Conservation (phyloP, 768 basidiomycete species). For the Megacollybia marginata region DNA sequence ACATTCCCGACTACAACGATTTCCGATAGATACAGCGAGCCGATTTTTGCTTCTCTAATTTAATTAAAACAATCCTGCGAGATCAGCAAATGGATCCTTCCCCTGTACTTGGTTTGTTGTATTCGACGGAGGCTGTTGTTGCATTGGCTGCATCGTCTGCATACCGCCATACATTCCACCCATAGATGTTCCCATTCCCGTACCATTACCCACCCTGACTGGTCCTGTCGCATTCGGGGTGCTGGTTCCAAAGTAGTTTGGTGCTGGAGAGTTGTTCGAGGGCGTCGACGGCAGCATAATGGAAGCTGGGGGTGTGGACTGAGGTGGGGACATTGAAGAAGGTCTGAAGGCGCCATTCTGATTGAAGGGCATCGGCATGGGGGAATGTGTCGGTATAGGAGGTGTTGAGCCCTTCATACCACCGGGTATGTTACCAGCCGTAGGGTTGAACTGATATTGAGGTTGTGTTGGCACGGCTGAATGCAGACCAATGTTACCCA, state of each 20-base stretch:
- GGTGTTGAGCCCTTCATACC: slow-evolving; percentile 2
- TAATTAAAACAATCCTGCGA: slow-evolving; percentile 62
- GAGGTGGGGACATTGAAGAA: slow-evolving; percentile 15
- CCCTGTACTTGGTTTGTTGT: slow-evolving; percentile 27
- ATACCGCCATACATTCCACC: not conserved
- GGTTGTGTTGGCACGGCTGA: not conserved
- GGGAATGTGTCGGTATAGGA: slow-evolving; percentile 12
- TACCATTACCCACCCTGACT: slow-evolving; percentile 1
- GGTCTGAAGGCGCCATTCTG: not conserved
- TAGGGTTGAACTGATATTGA: not conserved
- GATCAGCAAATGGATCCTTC: slow-evolving; percentile 83
- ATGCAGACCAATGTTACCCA: too few relatives aligned
- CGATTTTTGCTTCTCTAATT: too few relatives aligned
- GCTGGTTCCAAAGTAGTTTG: slow-evolving; percentile 22
- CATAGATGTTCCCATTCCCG: not conserved
- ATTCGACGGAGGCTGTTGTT: slow-evolving; percentile 10
- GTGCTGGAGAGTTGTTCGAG: slow-evolving; percentile 11
- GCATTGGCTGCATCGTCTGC: slow-evolving; percentile 19
- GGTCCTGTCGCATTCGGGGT: not conserved
- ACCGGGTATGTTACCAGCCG: slow-evolving; percentile 1
- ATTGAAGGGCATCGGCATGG: slow-evolving; percentile 19
- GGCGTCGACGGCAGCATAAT: slow-evolving; percentile 33
- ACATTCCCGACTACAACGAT: too few relatives aligned
- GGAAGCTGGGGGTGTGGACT: slow-evolving; percentile 28
- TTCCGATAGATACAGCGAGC: too few relatives aligned